Evolutionary conservation across 108 stramenopile species (phyloP), one percentile per base, ranked within the genome.

Genomic region (Fragilariopsis cylindrus): DNA sequence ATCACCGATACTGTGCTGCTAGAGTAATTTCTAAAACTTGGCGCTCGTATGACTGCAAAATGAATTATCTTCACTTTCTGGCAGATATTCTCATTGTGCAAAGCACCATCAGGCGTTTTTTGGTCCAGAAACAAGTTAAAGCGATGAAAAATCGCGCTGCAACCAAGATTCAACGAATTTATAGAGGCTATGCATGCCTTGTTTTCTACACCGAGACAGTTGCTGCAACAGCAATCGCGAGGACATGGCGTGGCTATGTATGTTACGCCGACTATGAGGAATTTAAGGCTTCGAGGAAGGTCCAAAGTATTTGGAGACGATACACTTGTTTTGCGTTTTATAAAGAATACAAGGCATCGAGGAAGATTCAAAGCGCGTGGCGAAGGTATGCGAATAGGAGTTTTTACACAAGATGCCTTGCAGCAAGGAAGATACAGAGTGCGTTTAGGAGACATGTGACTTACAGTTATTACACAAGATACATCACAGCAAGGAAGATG

Each of bases 21-120:
- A 77, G 76, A 56, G 71, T 16, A 7, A 79, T 79, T 42, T 72
- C 73, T 62, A 73, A 60, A 57, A 71, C 56, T 16, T 78, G 77
- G 84, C 60, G 86, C 44, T 49, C 53, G 16, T 88, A 88, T 60
- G 82, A 88, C 71, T 85, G 82, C 40, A 79, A 80, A 16, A 91
- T 93, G 92, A 81, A 88, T 58, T 93, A 85, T 68, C 72, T 91
- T 3, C 86, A 90, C 60, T 85, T 74, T 46, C 69, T 91, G 48
- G 90, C 89, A 49, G 88, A 90, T 69, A 75, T 90, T n/a, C 65
- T 90, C 19, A 85, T 93, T 49, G 84, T 76, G 2, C 91, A 92
- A 66, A 90, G 89, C 71, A 79, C 86, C 43, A 79, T 80, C 8
- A 78, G 91, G 39, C 80, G 90, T 44, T 91, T 79, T 77, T 19